Conservation (phyloP, 306 rosid species). For the Ormosia emarginata region DNA sequence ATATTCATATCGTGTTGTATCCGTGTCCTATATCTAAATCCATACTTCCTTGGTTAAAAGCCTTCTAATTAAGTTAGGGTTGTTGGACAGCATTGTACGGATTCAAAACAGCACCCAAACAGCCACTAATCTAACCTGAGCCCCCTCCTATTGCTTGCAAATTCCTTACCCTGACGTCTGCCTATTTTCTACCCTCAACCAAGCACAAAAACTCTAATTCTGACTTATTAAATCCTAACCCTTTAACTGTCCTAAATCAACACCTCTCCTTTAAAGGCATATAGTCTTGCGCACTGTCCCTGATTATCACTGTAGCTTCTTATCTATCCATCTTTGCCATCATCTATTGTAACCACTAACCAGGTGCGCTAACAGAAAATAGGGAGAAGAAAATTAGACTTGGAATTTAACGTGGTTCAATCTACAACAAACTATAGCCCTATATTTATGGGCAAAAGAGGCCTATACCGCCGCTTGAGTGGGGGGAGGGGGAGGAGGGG, state of each 20-base stretch:
- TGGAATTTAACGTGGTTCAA: no score
- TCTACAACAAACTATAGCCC: no score
- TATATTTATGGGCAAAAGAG: no score
- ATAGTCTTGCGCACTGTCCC: background rate
- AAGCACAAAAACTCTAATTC: background rate
- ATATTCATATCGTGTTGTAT: no score
- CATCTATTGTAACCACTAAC: background rate
- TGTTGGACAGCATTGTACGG: background rate
- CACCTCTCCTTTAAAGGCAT: background rate
- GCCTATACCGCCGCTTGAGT: no score
- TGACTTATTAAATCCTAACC: background rate
- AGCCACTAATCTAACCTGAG: background rate
- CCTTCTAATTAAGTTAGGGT: background rate
- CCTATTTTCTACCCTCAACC: background rate
- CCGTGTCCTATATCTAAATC: no score
- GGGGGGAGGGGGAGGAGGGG: no score
- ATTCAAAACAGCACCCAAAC: background rate
- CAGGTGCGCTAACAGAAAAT: no score
- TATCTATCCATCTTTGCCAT: background rate
- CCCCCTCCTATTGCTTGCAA: background rate
- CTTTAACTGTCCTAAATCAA: background rate
- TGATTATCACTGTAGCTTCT: background rate
- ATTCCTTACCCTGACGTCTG: background rate
- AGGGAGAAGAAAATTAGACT: no score
- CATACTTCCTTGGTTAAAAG: background rate